Percentiles rank a stretch among this genome's conserved stretches.
Conservation (phyloP, 495 filamentous ascomycete species). For the Daldinia loculata region DNA sequence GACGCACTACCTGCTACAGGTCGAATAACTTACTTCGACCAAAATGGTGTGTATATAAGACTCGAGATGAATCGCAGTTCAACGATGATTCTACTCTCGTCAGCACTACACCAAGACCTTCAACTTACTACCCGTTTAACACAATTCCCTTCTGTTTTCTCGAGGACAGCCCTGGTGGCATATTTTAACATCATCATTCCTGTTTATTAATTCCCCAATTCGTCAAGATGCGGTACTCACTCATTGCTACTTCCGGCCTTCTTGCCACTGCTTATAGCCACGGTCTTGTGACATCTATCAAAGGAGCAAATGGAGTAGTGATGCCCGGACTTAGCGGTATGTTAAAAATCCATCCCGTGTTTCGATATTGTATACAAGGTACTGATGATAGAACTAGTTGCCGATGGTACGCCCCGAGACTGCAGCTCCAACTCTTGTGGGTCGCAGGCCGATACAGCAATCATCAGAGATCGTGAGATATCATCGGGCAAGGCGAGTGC, state of each 20-base stretch:
- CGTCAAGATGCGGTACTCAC: conserved; percentile 47
- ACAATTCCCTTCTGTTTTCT: conserved; percentile 9
- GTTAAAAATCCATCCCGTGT: conserved; percentile 7
- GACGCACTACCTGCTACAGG: no score
- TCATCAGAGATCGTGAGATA: conserved; percentile 62
- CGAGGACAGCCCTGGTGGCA: conserved; percentile 42
- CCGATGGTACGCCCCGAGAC: conserved; percentile 66
- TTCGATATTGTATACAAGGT: neutral
- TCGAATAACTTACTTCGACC: neutral
- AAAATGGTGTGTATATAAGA: conserved; percentile 39
- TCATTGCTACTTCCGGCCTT: conserved; percentile 39
- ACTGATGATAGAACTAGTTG: conserved; percentile 51
- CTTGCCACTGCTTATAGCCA: conserved; percentile 51
- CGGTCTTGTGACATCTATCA: conserved; percentile 60
- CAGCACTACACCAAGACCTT: conserved; percentile 13
- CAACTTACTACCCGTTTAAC: conserved; percentile 13
- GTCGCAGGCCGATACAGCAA: conserved; percentile 59
- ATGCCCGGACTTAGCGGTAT: conserved; percentile 63
- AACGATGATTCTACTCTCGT: conserved; percentile 1
- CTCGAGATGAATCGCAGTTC: neutral
- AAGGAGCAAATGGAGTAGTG: conserved; percentile 62
- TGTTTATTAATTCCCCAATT: conserved; percentile 12
- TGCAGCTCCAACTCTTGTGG: conserved; percentile 62
- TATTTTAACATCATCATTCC: conserved; percentile 13
- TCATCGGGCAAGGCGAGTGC: conserved; percentile 56